These are phyloP conservation scores for Erythrobasidium hasegawianum DNA, from an alignment of 1,284 basidiomycete species.

Conservation along the genomic window DNA sequence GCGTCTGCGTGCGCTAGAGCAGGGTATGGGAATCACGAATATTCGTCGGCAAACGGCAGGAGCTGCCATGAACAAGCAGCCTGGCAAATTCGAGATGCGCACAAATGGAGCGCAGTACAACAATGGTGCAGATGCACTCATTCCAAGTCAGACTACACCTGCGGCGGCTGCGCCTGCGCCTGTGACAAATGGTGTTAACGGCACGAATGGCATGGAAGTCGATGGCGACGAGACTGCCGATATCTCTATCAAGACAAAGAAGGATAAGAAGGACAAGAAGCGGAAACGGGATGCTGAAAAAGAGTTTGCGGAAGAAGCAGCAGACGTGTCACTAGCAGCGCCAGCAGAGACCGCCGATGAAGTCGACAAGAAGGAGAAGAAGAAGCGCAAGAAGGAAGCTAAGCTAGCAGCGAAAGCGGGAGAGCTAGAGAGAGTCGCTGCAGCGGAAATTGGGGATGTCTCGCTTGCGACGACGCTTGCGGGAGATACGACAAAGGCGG, in stretches of 20 bases:
- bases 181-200: slow-evolving; percentile 12
- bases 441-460: slow-evolving; percentile 29
- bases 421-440: slow-evolving; percentile 15
- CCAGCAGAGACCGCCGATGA: slow-evolving; percentile 24
- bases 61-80: slow-evolving; percentile 57
- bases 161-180: slow-evolving; percentile 20
- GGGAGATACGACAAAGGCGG: slow-evolving; percentile 21
- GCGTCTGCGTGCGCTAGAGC: slow-evolving; percentile 81
- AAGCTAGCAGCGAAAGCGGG: slow-evolving; percentile 30
- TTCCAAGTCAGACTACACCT: slow-evolving; percentile 67
- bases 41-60: slow-evolving; percentile 52
- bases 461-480: slow-evolving; percentile 21
- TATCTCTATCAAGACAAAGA: slow-evolving; percentile 56
- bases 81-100: slow-evolving; percentile 68
- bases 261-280: slow-evolving; percentile 51
- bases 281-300: slow-evolving; percentile 58
- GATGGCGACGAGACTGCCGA: slow-evolving; percentile 63
- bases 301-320: slow-evolving; percentile 34
- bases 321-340: slow-evolving; percentile 24
- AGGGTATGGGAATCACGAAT: slow-evolving; percentile 66
- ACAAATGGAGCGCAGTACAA: slow-evolving; percentile 75
- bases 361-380: slow-evolving; percentile 35
- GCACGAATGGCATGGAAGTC: slow-evolving; percentile 55
- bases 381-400: slow-evolving; percentile 37
- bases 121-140: slow-evolving; percentile 62